phyloP scores from a whole-genome alignment of 164 flowering plant species.

The Litsea cubeba region DNA sequence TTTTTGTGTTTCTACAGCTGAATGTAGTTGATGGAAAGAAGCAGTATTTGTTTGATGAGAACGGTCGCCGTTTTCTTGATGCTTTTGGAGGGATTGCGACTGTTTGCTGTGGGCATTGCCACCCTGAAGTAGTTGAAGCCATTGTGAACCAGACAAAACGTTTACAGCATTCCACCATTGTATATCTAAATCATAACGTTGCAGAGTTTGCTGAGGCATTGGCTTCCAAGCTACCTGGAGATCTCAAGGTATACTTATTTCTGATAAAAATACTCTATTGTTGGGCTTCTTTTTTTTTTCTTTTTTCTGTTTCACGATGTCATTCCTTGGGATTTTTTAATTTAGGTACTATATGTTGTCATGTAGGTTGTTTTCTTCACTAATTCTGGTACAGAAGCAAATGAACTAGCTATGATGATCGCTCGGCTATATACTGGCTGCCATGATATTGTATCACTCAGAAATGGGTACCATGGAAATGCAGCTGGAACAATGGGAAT shows the following conservation, averaged over 20 bases:
- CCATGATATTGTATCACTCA: constrained; percentile 71
- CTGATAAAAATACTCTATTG: background rate
- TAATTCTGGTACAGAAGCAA: constrained; percentile 97
- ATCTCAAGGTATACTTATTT: constrained; percentile 59
- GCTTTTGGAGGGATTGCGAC: constrained; percentile 94
- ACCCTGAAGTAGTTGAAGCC: constrained; percentile 79
- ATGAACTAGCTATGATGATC: constrained; percentile 90
- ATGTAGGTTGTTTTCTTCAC: constrained; percentile 85
- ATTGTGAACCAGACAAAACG: constrained; percentile 56
- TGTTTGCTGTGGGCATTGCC: constrained; percentile 91
- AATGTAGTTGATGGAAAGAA: constrained; percentile 84
- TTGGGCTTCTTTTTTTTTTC: background rate
- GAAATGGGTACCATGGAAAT: constrained; percentile 93
- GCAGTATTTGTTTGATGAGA: constrained; percentile 90
- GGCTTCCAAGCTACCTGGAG: constrained; percentile 79
- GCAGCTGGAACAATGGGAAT: constrained; percentile 94
- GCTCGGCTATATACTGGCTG: constrained; percentile 77
- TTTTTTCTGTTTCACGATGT: background rate
- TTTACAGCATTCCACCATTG: constrained; percentile 79
- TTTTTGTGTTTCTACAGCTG: constrained; percentile 35
- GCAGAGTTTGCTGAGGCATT: constrained; percentile 92
- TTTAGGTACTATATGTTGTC: background rate
- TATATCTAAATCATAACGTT: constrained; percentile 74
- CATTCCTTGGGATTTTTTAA: background rate
- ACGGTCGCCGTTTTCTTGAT: constrained; percentile 81